phyloP scores from a whole-genome alignment of 116 monocot species.

The Phalaenopsis hybrid region DNA sequence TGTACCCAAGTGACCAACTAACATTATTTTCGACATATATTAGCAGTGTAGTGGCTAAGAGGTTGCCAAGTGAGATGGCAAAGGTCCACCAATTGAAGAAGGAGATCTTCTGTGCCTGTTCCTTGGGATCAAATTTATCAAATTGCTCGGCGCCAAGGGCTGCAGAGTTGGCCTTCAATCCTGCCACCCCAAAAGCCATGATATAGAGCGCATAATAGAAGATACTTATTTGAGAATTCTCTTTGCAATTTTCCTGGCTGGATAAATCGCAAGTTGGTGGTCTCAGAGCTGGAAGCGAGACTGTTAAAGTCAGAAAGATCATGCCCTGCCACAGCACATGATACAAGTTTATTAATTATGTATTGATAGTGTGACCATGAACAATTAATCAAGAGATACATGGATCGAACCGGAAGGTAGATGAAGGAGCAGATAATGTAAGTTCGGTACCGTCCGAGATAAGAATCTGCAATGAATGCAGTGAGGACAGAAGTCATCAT shows the following conservation, averaged over 20 bases:
- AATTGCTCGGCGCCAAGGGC: conserved; percentile 22
- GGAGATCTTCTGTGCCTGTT: conserved; percentile 31
- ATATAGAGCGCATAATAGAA: neutral
- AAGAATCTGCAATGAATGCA: conserved; percentile 86
- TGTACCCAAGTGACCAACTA: conserved; percentile 23
- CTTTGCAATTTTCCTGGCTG: neutral
- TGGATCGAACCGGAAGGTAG: conserved; percentile 49
- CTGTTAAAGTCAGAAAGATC: neutral
- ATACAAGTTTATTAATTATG: neutral
- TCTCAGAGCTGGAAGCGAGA: neutral
- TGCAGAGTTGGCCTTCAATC: conserved; percentile 13
- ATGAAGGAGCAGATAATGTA: conserved; percentile 72
- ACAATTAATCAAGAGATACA: neutral
- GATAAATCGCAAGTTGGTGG: neutral
- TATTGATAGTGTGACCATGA: neutral
- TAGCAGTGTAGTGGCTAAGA: conserved; percentile 12
- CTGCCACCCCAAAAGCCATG: conserved; percentile 8
- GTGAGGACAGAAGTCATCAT: conserved; percentile 78
- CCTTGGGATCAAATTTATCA: conserved; percentile 14
- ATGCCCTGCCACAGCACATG: neutral
- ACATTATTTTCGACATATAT: conserved; percentile 22
- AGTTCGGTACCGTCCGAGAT: conserved; percentile 94
- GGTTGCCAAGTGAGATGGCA: conserved; percentile 35
- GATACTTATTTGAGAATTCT: neutral
- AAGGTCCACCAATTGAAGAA: conserved; percentile 61